Conservation (phyloP, 352 stramenopile species). For the Pythium rhizo-oryzae region DNA sequence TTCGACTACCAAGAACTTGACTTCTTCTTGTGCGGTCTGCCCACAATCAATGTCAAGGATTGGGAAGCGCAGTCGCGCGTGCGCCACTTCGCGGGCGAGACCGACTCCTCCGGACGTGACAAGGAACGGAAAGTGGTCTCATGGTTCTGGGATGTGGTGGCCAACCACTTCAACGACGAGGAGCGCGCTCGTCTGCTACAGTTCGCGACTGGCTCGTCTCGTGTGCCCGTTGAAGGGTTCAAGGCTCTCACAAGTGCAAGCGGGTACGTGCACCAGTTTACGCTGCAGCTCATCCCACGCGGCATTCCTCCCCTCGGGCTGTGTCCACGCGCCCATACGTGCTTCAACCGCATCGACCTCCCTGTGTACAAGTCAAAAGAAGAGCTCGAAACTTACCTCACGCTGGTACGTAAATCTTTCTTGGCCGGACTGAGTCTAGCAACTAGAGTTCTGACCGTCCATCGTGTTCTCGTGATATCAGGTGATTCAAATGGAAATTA, state of each 20-base stretch:
- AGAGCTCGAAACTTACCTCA: conserved; percentile 77
- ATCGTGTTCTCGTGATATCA: conserved; percentile 4
- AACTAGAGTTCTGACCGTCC: background rate
- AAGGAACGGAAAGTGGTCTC: conserved; percentile 51
- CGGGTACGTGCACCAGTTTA: conserved; percentile 81
- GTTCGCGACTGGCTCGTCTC: conserved; percentile 77
- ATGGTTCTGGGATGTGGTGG: conserved; percentile 79
- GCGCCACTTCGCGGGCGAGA: conserved; percentile 57
- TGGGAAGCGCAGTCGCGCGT: conserved; percentile 62
- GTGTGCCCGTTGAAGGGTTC: conserved; percentile 83
- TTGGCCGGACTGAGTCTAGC: background rate
- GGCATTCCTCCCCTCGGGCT: conserved; percentile 45
- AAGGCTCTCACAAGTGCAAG: conserved; percentile 75
- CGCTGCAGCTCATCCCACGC: conserved; percentile 67
- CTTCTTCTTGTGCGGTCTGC: conserved; percentile 74
- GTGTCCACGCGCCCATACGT: conserved; percentile 82
- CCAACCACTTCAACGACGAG: conserved; percentile 52
- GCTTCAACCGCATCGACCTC: conserved; percentile 84
- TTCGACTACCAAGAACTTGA: conserved; percentile 87
- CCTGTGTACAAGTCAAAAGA: conserved; percentile 67
- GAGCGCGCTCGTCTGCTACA: conserved; percentile 74
- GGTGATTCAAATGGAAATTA: conserved; percentile 41
- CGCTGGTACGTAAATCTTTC: conserved; percentile 43
- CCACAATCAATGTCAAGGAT: conserved; percentile 67
- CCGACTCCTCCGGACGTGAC: conserved; percentile 33